phyloP scores from a whole-genome alignment of 306 rosid genomes.

The Gleditsia sinensis region DNA sequence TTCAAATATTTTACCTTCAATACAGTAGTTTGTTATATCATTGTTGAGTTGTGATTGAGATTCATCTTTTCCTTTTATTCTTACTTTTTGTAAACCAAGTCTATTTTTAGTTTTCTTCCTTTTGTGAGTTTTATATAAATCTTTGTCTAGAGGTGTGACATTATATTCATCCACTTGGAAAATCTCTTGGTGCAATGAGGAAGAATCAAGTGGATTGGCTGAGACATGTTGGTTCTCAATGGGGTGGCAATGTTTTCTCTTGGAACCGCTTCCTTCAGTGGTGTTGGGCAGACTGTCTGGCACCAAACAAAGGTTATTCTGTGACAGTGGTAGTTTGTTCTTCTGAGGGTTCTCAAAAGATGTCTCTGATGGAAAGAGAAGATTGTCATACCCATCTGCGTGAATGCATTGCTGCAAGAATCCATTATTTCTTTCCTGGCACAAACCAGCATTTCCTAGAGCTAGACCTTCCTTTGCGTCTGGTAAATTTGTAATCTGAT shows the following conservation, averaged over 20 bases:
- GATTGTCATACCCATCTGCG: constrained; percentile 33
- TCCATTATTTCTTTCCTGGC: constrained; percentile 41
- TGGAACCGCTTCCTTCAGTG: constrained; percentile 46
- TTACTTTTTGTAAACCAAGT: constrained; percentile 32
- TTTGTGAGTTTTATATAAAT: constrained; percentile 39
- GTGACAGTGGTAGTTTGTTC: constrained; percentile 30
- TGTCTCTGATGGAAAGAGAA: constrained; percentile 40
- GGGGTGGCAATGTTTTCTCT: constrained; percentile 49
- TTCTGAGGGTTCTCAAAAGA: constrained; percentile 36
- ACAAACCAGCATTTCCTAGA: constrained; percentile 38
- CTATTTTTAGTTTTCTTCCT: constrained; percentile 50
- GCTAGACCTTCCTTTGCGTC: constrained; percentile 34
- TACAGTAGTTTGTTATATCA: constrained; percentile 36
- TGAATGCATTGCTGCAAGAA: constrained; percentile 40
- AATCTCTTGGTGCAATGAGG: constrained; percentile 44
- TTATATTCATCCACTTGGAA: constrained; percentile 41
- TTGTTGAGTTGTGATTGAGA: constrained; percentile 33
- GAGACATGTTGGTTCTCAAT: constrained; percentile 30
- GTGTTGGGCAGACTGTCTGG: constrained; percentile 42
- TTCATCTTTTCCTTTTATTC: constrained; percentile 29
- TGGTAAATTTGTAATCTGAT: constrained; percentile 30
- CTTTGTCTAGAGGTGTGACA: constrained; percentile 33
- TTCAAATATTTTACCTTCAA: constrained; percentile 35
- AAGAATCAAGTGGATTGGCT: constrained; percentile 40
- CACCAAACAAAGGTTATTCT: constrained; percentile 32